These are phyloP conservation scores for Paracoccidioides lutzii DNA, from an alignment of 2,329 filamentous ascomycete species.

Conservation along the genomic window DNA sequence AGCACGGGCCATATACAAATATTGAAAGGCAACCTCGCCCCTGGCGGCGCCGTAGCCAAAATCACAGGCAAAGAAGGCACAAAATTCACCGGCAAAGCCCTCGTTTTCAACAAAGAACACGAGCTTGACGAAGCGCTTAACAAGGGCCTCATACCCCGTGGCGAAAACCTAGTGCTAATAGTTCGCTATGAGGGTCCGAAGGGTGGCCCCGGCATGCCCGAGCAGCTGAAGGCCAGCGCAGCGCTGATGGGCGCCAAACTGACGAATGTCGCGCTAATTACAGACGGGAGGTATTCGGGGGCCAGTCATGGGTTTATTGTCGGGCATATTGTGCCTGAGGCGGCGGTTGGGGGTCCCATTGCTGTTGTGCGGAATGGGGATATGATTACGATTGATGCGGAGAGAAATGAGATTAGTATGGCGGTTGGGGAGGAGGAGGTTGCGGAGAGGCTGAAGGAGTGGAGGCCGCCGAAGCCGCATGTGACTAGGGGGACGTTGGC, in stretches of 20 bases:
- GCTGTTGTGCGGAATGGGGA: conserved; percentile 72
- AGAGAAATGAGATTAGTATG: conserved; percentile 61
- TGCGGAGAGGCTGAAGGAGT: conserved; percentile 46
- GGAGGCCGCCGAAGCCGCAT: conserved; percentile 57
- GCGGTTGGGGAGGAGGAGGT: conserved; percentile 61
- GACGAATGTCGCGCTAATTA: conserved; percentile 78
- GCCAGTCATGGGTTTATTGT: conserved; percentile 88
- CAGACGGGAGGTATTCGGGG: conserved; percentile 58
- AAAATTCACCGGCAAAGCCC: conserved; percentile 64
- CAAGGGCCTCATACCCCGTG: conserved; percentile 53
- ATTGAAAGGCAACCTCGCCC: conserved; percentile 74
- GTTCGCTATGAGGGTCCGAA: conserved; percentile 91
- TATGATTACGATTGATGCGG: conserved; percentile 67
- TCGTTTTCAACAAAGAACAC: conserved; percentile 77
- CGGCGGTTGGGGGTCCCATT: conserved; percentile 73
- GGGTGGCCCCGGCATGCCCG: conserved; percentile 86
- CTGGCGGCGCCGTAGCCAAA: conserved; percentile 82
- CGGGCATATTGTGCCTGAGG: conserved; percentile 81
- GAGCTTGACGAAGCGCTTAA: conserved; percentile 64
- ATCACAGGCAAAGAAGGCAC: conserved; percentile 93
- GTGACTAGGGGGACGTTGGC: conserved; percentile 75
- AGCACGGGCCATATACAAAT: conserved; percentile 77
- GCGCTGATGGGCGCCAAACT: conserved; percentile 88
- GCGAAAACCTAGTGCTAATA: conserved; percentile 75
- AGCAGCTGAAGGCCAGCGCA: conserved; percentile 77